Base-by-base conservation (phyloP, 2,329 filamentous ascomycete genomes). In the Fusarium phyllophilum region DNA sequence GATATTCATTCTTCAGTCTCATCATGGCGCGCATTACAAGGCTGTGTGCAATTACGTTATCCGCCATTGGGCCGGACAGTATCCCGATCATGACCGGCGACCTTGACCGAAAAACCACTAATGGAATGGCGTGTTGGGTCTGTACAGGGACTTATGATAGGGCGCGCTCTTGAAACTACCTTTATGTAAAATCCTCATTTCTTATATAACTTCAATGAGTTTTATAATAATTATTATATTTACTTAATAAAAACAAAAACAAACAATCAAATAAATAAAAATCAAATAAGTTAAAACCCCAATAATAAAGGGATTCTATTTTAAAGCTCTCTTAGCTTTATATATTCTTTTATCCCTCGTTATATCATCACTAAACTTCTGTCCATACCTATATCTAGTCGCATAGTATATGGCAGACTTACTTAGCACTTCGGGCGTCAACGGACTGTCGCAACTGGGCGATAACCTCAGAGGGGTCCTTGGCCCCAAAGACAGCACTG, bases 401-500 rank as follows among this genome's bases (percentile, higher is more conserved):
- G 22, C 48, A 41, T 44, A 26, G 57, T 38, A 51, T 41, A 12
- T 64, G 73, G 49, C 34, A 45, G 62, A 79, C 80, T 83, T 86
- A 41, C 82, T 84, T 57, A 68, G 78, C 74, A 82, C 83, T 77
- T 58, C 73, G 68, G 78, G 88, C 89, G 61, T 98, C 90, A 8
- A 99, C 95, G 6, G 94, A 89, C 68, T 93, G 90, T 75, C 95
- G 89, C 79, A 99, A 85, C 82, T 93, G 86, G n/a, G 88, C 84
- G 80, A 99, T 98, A 31, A 98, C 95, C 75, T 96, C 93, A 11
- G 89, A 89, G 1, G 96, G 96, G 79, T 97, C 94, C 79, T 94
- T 89, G 24, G 96, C 96, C 41, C 95, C 95, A 83, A 98, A 99
- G 13, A 99, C 95, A 45, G 96, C 96, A 79, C 94, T 97, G 36